Evolutionary conservation across 1,284 basidiomycete genomes (phyloP), one percentile per base, ranked within the genome.

Genomic region (Ceratobasidium sp.): DNA sequence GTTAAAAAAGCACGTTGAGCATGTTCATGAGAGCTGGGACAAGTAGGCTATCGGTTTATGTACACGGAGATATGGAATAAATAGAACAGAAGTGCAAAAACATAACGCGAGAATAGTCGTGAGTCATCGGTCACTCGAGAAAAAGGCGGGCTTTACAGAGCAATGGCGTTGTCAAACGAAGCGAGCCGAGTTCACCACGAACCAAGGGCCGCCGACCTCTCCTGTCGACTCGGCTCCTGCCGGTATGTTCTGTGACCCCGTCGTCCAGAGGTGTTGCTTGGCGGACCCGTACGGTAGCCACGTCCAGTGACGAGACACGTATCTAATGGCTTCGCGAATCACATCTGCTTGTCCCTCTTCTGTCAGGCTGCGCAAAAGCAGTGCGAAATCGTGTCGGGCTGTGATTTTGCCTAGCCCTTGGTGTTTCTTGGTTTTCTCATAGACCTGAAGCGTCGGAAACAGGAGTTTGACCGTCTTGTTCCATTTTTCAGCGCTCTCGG

Each of bases 101-200:
- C 33, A 33, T 33, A 33, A 33, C 33, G 33, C 33, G 33, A 33
- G 33, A 33, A 33, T 33, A 33, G 33, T 33, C 33, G 33, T 33
- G 33, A 33, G 33, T 33, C 33, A 33, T 33, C 33, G 33, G 33
- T 33, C 33, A 33, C 33, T 33, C 33, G 51, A 53, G n/a, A 53
- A 53, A 7, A 20, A 53, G 20, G 51, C 46, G 46, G 46, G 46
- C 46, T 49, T 49, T 49, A 49, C 46, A 49, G 46, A 49, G 46
- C 46, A 49, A 33, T 33, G 33, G 33, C 33, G 33, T 33, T 33
- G 33, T 33, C 13, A 26, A 58, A 12, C 55, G 10, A 58, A 26
- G 46, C 28, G 28, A 28, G 66, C 66, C 3, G 67, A 51, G 51
- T 69, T 69, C 23, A 51, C 26, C 15, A 69, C n/a, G 12, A 69